Evolutionary conservation across 306 rosid genomes (phyloP), one percentile per base, ranked within the genome.

Genomic region (Chamaecrista fasciculata): DNA sequence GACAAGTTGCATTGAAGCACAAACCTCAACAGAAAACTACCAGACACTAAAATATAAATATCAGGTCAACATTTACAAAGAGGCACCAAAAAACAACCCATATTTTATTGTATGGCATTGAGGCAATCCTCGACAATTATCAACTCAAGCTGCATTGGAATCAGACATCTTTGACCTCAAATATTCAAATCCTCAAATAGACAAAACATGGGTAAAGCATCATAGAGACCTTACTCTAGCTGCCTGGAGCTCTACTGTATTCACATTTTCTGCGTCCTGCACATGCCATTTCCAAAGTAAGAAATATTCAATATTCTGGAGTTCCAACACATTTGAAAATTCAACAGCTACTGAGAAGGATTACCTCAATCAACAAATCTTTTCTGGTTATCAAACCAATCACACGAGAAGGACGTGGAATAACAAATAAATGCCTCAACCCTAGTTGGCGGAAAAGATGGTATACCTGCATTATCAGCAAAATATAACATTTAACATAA

Each of bases 141-240:
- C 48, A 77, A 72, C 53, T 69, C 24, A 20, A 58, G 23, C 36
- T 5, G 37, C 61, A 26, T 14, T 12, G 65, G 77, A 63, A 56
- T 56, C 57, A 53, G 57, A 31, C 24, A 23, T 46, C 66, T 16
- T 16, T 4, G 48, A 37, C 70, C 20, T 20, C 34, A 50, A 75
- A 15, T 43, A 5, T 18, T 29, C 39, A 36, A 56, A 34, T 48
- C 42, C 59, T 67, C 49, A 43, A 28, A 23, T 48, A 31, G 43
- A 58, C 42, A 34, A 36, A 74, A 50, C 70, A 52, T n/a, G 59
- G 36, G 76, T 49, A 62, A 52, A 82, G 89, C 69, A 85, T 81
- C 84, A 79, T 43, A 90, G 92, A 88, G 95, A 94, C 99, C 99
- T 94, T 94, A 94, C 99, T 86, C 88, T 91, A 65, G 97, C 87